phyloP scores from a whole-genome alignment of 331 rosid species.

The Acacia pycnantha region DNA sequence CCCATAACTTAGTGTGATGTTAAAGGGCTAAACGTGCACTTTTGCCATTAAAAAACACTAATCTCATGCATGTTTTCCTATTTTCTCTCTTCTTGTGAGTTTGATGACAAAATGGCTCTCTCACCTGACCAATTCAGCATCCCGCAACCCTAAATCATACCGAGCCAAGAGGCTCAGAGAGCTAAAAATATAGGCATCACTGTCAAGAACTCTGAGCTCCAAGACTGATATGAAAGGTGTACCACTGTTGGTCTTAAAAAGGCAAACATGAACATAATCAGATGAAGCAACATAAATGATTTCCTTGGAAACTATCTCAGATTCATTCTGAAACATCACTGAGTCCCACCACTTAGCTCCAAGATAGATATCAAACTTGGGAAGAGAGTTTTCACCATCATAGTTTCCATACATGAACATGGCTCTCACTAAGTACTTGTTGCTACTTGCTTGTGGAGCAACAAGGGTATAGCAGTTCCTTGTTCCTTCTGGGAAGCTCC shows the following conservation, averaged over 20 bases:
- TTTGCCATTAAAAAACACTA: neutral
- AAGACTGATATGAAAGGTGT: slow-evolving; percentile 53
- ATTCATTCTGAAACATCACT: slow-evolving; percentile 17
- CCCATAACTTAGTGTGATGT: too few relatives aligned
- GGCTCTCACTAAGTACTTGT: slow-evolving; percentile 39
- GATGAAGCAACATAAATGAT: slow-evolving; percentile 34
- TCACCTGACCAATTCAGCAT: slow-evolving; percentile 28
- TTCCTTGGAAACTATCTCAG: slow-evolving; percentile 29
- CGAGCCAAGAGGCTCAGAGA: slow-evolving; percentile 29
- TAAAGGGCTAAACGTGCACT: too few relatives aligned
- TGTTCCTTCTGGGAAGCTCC: slow-evolving; percentile 62
- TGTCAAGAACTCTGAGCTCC: slow-evolving; percentile 44
- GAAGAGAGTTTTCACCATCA: slow-evolving; percentile 36
- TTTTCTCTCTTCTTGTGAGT: too few relatives aligned
- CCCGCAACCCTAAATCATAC: slow-evolving; percentile 33
- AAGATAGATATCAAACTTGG: slow-evolving; percentile 42
- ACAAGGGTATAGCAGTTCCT: slow-evolving; percentile 46
- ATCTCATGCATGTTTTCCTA: too few relatives aligned
- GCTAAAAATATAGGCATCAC: slow-evolving; percentile 29
- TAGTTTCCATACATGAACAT: slow-evolving; percentile 49
- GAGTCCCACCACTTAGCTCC: slow-evolving; percentile 46
- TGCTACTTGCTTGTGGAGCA: slow-evolving; percentile 27
- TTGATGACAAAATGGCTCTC: neutral
- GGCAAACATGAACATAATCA: slow-evolving; percentile 38
- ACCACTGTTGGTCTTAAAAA: slow-evolving; percentile 32